Evolutionary conservation across 2,329 filamentous ascomycete genomes (phyloP), one percentile per base, ranked within the genome.

Genomic region (Arthrinium phaeospermum): DNA sequence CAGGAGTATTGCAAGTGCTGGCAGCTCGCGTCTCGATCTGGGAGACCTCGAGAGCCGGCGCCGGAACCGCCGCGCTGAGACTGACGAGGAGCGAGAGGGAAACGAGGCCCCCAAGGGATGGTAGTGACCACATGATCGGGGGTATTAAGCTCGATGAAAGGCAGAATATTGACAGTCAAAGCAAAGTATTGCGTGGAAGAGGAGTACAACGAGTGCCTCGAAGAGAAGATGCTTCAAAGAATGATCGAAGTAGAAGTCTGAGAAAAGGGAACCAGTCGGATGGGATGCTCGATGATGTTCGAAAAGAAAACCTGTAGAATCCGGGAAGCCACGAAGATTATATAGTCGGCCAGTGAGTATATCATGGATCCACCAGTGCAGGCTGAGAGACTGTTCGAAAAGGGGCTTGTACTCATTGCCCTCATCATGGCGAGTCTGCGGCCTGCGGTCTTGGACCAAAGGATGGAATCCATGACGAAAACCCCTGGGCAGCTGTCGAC

Each of bases 1-100:
- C 14, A 16, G 72, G n/a, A 41, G 46, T 68, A 30, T 73, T 72
- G 67, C 72, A 73, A 51, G 34, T 72, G 19, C 68, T 49, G 19
- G 24, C 51, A 14, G 45, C 46, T 34, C 70, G 68, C 24, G 57
- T n/a, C 27, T 68, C 12, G 37, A 70, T 5, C 27, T 47, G 19
- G 12, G 34, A 27, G 49, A 57, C 34, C 10, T 68, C 37, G 10
- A 37, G 34, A 16, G 68, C 34, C 30, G 53, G 45, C 4, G 49
- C 51, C 6, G 72, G 61, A 16, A 24, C 67, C 14, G 72, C 72
- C 7, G 45, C 27, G 22, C 51, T 53, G 19, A 73, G 70, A 19
- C 68, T 70, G n/a, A 47, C 41, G 41, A 73, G 30, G 61, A 73
- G 61, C 19, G 71, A 37, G 72, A 68, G 24, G 14, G 70, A 49